These are phyloP conservation scores for Bjerkandera adusta DNA, from an alignment of 1,284 basidiomycete species.

Conservation along the genomic window DNA sequence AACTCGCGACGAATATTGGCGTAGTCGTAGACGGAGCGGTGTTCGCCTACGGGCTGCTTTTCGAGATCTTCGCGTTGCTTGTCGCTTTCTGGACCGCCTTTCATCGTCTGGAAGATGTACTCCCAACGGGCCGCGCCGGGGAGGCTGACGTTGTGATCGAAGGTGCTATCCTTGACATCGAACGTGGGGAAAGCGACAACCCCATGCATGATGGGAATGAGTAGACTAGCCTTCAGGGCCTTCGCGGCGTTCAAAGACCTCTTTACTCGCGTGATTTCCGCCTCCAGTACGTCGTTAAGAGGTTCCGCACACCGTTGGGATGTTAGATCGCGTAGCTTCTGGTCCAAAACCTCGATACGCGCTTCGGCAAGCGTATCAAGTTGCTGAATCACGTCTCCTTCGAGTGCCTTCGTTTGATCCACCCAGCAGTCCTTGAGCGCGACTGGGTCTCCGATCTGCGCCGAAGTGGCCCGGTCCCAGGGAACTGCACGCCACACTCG, in stretches of 20 bases:
- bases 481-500: slow-evolving; percentile 7
- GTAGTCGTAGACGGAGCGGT: too few relatives aligned
- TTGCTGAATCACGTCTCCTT: background rate
- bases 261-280: too few relatives aligned
- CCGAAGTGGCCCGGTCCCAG: background rate
- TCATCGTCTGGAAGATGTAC: too few relatives aligned
- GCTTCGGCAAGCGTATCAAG: background rate
- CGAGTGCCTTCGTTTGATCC: background rate
- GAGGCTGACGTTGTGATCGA: background rate
- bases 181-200: too few relatives aligned
- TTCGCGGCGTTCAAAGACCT: too few relatives aligned
- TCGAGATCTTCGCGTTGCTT: too few relatives aligned
- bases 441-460: background rate
- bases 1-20: background rate
- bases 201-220: too few relatives aligned
- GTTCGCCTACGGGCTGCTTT: too few relatives aligned
- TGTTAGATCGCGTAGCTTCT: background rate
- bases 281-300: too few relatives aligned
- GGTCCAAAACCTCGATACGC: background rate
- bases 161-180: background rate
- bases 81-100: too few relatives aligned
- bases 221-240: too few relatives aligned
- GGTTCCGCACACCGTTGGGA: background rate
- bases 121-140: background rate
- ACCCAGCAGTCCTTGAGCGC: slow-evolving; percentile 10